These are phyloP conservation scores for Aspergillus amoenus DNA, from an alignment of 2,329 filamentous ascomycete species.

Conservation along the genomic window DNA sequence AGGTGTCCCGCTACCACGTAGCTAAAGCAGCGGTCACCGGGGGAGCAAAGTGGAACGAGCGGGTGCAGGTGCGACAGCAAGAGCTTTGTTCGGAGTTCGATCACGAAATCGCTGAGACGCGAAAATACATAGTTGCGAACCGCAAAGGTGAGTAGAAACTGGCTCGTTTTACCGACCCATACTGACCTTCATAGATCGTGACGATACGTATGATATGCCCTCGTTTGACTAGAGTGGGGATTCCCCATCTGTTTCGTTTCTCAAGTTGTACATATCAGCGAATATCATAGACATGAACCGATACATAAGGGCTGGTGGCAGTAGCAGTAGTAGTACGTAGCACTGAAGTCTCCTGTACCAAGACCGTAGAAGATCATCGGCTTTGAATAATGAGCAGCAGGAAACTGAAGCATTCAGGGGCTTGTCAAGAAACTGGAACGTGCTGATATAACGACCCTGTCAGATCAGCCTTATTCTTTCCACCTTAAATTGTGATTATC, in stretches of 20 bases:
- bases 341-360: no score
- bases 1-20: conserved; percentile 60
- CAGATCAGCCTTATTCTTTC: no score
- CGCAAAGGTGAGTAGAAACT: conserved; percentile 49
- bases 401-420: no score
- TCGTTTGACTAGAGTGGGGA: conserved; percentile 1
- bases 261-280: not conserved
- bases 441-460: no score
- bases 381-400: no score
- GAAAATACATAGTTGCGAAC: conserved; percentile 53
- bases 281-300: not conserved
- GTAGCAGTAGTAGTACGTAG: no score
- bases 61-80: conserved; percentile 47
- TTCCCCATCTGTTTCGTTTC: not conserved
- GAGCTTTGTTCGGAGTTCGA: conserved; percentile 51
- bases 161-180: not conserved
- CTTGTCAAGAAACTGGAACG: no score
- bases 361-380: no score
- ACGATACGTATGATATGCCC: conserved; percentile 50
- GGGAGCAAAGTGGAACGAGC: conserved; percentile 49
- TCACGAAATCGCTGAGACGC: conserved; percentile 49
- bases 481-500: no score
- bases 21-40: conserved; percentile 55
- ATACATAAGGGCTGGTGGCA: no score
- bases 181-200: conserved; percentile 45